Base-by-base conservation (phyloP, 1,139 yeast species). In the Saccharomycopsis hybrid region DNA sequence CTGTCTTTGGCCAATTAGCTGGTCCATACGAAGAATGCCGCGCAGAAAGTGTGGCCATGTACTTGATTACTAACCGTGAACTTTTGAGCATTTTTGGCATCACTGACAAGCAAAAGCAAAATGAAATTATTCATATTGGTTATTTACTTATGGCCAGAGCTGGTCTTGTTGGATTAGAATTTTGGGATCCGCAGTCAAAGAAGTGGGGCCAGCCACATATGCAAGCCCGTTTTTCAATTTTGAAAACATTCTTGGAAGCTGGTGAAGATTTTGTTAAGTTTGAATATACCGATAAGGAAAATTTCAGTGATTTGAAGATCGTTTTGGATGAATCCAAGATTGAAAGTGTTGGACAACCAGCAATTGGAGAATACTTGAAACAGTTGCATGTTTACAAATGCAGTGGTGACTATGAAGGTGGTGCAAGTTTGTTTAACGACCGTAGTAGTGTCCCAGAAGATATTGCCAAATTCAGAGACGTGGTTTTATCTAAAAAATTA, bases 171-270 rank as follows among this genome's bases (percentile, higher is more conserved):
- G 90, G 85, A 1, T 72, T 88, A 60, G 95, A 88, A 64, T 85
- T 76, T 65, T 88, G 94, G 88, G 95, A 87, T 65, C 95, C 96
- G 41, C 66, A 69, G 44, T 74, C 87, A 36, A 69, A 73, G 55
- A 86, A 86, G 65, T 88, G 96, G 96, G 96, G 96, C 36, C 96
- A 88, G 68, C 82, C 96, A n/a, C 96, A 88, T 64, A 86, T 87
- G 89, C 95, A 87, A 70, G 96, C 95, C 4, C 74, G 96, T 62
- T 88, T 77, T 65, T 86, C 92, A 38, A 87, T 88, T 58, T 74
- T 86, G 73, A 85, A 85, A 68, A 76, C 82, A 31, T 80, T 86
- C 62, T 69, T 84, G 60, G 72, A 80, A 50, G 89, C 94, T 3
- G 83, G 85, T 25, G 63, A 68, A n/a, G 76, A 71, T 30, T 78